phyloP scores from a whole-genome alignment of 257 asterid species.

The Osmanthus fragrans region DNA sequence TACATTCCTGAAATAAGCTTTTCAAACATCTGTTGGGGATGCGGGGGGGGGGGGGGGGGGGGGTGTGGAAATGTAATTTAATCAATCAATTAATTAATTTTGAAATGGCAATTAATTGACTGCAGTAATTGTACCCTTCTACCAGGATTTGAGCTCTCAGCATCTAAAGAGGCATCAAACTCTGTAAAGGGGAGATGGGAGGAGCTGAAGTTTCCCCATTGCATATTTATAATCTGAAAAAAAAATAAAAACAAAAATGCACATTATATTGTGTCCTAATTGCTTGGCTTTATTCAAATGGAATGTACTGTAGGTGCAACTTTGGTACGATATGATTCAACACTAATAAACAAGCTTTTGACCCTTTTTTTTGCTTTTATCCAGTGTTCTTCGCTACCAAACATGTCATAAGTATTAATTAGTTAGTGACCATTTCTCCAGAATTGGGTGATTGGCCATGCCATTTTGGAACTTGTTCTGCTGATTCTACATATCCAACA shows the following conservation, averaged over 20 bases:
- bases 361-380: neutral
- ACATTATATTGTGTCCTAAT: neutral
- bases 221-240: conserved; percentile 64
- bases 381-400: neutral
- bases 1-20: conserved; percentile 77
- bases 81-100: neutral
- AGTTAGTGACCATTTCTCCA: conserved; percentile 43
- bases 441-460: conserved; percentile 36
- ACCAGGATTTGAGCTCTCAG: conserved; percentile 61
- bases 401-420: neutral
- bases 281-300: too few species aligned
- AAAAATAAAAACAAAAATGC: neutral
- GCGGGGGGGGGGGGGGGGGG: neutral
- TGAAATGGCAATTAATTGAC: neutral
- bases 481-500: conserved; percentile 57
- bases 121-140: conserved; percentile 31
- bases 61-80: neutral
- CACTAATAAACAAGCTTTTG: neutral
- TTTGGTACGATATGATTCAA: neutral
- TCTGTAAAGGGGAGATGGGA: conserved; percentile 67
- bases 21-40: conserved; percentile 48
- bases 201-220: conserved; percentile 72
- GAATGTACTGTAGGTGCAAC: too few species aligned
- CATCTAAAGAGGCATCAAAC: conserved; percentile 55
- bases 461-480: conserved; percentile 34